phyloP scores from a whole-genome alignment of 2,329 filamentous ascomycete species.

The Talaromyces amestolkiae region DNA sequence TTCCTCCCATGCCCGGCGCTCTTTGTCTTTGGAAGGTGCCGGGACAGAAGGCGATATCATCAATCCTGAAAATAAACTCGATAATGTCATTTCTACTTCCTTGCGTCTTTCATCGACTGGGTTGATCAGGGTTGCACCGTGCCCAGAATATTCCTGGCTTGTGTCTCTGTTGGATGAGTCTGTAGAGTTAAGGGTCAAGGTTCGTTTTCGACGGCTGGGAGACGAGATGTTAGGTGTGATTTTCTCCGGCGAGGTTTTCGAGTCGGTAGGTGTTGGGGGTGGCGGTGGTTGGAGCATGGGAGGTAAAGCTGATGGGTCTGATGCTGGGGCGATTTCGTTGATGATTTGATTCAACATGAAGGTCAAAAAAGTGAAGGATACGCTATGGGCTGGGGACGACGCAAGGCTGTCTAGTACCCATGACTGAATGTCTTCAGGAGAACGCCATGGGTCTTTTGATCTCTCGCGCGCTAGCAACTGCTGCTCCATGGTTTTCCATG shows the following conservation, averaged over 20 bases:
- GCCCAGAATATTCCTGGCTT: not conserved
- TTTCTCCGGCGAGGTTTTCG: slow-evolving; percentile 19
- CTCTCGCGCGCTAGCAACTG: slow-evolving; percentile 53
- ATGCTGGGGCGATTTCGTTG: slow-evolving; percentile 52
- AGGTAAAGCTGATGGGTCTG: slow-evolving; percentile 22
- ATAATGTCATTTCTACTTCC: slow-evolving; percentile 60
- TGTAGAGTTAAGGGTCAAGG: slow-evolving; percentile 27
- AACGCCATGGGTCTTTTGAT: slow-evolving; percentile 46
- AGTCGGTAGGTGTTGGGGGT: slow-evolving; percentile 14
- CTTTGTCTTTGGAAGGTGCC: slow-evolving; percentile 52
- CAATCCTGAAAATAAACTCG: slow-evolving; percentile 62
- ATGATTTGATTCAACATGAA: slow-evolving; percentile 67
- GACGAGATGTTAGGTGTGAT: slow-evolving; percentile 17
- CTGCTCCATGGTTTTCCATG: slow-evolving; percentile 70
- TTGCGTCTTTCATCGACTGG: slow-evolving; percentile 55
- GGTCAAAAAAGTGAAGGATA: slow-evolving; percentile 83
- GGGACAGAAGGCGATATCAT: slow-evolving; percentile 56
- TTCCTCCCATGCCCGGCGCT: slow-evolving; percentile 60
- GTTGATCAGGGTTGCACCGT: slow-evolving; percentile 36
- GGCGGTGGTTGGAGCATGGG: slow-evolving; percentile 21
- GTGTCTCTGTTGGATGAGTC: slow-evolving; percentile 27
- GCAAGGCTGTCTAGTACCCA: slow-evolving; percentile 72
- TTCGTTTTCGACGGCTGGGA: slow-evolving; percentile 26
- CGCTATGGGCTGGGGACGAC: slow-evolving; percentile 72
- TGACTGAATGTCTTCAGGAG: slow-evolving; percentile 56